Conservation (phyloP, 1,284 basidiomycete species). For the Fomitopsis palustris region DNA sequence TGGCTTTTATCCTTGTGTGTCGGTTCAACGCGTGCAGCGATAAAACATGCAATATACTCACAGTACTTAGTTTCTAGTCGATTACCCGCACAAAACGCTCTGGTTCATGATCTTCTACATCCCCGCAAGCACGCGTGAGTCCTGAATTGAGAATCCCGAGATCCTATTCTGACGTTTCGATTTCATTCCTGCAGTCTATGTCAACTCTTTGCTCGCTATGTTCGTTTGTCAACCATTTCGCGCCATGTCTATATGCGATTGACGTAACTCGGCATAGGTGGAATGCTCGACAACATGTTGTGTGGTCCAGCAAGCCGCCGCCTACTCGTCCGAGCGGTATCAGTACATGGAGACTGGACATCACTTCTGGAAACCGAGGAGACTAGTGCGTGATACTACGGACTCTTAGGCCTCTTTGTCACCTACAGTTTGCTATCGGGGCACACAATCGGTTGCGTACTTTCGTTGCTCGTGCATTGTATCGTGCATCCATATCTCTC, state of each 20-base stretch:
- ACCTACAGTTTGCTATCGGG: too few relatives aligned
- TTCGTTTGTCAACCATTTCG: not conserved
- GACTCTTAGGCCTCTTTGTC: too few relatives aligned
- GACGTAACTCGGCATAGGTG: not conserved
- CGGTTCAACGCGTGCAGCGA: too few relatives aligned
- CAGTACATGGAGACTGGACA: too few relatives aligned
- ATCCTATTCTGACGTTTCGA: not conserved
- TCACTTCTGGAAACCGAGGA: too few relatives aligned
- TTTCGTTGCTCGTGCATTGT: too few relatives aligned
- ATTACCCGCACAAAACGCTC: not conserved
- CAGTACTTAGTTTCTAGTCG: not conserved
- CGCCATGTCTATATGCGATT: not conserved
- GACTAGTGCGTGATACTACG: too few relatives aligned
- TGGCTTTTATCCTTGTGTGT: not conserved
- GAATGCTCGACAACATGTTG: not conserved
- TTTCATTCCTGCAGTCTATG: not conserved
- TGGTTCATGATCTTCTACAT: not conserved
- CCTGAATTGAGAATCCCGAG: not conserved
- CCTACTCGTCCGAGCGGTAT: not conserved
- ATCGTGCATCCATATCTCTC: too few relatives aligned
- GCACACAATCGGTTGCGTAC: too few relatives aligned
- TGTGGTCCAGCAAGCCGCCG: not conserved
- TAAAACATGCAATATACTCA: not conserved
- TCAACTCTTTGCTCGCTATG: not conserved
- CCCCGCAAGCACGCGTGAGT: not conserved